These are phyloP conservation scores for Lantana camara DNA, from an alignment of 257 asterid genomes.

Conservation along the genomic window DNA sequence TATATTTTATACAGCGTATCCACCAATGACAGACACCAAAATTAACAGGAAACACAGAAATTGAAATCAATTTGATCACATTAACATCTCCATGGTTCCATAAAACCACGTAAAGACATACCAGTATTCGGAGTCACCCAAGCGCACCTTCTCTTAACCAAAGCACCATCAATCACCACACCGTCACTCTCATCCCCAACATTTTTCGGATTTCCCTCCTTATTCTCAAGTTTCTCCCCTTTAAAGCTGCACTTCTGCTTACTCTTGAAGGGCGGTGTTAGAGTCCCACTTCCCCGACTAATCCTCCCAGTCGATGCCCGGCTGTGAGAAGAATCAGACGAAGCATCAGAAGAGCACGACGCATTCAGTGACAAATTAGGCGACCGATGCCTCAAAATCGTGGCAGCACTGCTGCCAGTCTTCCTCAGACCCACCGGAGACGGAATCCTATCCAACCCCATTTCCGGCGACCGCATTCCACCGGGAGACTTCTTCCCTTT, in stretches of 20 bases:
- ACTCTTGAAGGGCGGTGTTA: slow-evolving; percentile 32
- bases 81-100: neutral
- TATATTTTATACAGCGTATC: neutral
- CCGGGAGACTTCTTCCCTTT: slow-evolving; percentile 50
- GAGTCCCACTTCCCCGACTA: slow-evolving; percentile 41
- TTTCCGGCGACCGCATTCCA: slow-evolving; percentile 29
- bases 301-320: slow-evolving; percentile 73
- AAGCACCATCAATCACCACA: slow-evolving; percentile 37
- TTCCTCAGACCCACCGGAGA: slow-evolving; percentile 43
- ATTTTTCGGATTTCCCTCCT: slow-evolving; percentile 35
- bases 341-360: slow-evolving; percentile 92
- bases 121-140: slow-evolving; percentile 94
- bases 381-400: slow-evolving; percentile 52
- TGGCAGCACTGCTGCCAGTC: slow-evolving; percentile 40
- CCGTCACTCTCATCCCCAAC: slow-evolving; percentile 40
- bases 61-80: neutral
- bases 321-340: slow-evolving; percentile 78
- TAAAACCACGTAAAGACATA: slow-evolving; percentile 32
- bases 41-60: slow-evolving; percentile 7
- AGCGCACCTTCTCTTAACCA: slow-evolving; percentile 71
- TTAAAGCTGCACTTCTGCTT: slow-evolving; percentile 48
- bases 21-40: slow-evolving; percentile 1
- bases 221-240: slow-evolving; percentile 35
- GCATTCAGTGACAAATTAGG: slow-evolving; percentile 62
- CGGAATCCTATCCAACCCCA: slow-evolving; percentile 29